A percentile compares a stretch with the other conserved stretches of the same genome.
Conservation (phyloP, 352 stramenopile genomes). For the Phytophthora pistaciae region DNA sequence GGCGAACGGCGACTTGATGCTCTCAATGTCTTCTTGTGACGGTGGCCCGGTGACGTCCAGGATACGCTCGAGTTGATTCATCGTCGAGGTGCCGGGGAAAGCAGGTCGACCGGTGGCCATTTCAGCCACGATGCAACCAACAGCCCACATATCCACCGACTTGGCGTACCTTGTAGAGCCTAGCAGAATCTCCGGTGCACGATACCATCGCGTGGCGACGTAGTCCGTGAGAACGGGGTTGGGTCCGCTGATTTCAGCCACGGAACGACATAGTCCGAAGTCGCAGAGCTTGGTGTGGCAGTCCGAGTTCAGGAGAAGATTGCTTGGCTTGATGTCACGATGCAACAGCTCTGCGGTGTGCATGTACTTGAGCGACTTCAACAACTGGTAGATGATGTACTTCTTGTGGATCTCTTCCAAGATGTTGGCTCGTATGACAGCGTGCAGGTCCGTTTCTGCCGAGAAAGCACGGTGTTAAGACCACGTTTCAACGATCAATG, state of each 20-base stretch:
- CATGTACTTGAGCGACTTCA: conserved; percentile 98
- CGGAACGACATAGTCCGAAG: conserved; percentile 95
- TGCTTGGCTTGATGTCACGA: conserved; percentile 97
- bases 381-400: conserved; percentile 97
- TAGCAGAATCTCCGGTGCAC: conserved; percentile 95
- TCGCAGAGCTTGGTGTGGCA: conserved; percentile 97
- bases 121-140: conserved; percentile 95
- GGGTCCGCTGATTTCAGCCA: conserved; percentile 86
- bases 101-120: conserved; percentile 93
- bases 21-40: conserved; percentile 90
- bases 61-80: conserved; percentile 98
- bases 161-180: conserved; percentile 95
- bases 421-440: conserved; percentile 96
- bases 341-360: conserved; percentile 96
- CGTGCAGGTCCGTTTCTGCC: conserved; percentile 95
- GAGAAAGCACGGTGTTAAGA: background rate
- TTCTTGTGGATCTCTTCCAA: conserved; percentile 97
- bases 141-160: conserved; percentile 94
- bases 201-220: conserved; percentile 96
- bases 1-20: conserved; percentile 94
- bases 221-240: conserved; percentile 96
- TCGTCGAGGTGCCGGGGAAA: conserved; percentile 96
- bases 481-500: background rate
- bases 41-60: conserved; percentile 94
- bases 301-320: conserved; percentile 96